Conservation (phyloP, 495 filamentous ascomycete species). For the Hypoxylon subgilvum region DNA sequence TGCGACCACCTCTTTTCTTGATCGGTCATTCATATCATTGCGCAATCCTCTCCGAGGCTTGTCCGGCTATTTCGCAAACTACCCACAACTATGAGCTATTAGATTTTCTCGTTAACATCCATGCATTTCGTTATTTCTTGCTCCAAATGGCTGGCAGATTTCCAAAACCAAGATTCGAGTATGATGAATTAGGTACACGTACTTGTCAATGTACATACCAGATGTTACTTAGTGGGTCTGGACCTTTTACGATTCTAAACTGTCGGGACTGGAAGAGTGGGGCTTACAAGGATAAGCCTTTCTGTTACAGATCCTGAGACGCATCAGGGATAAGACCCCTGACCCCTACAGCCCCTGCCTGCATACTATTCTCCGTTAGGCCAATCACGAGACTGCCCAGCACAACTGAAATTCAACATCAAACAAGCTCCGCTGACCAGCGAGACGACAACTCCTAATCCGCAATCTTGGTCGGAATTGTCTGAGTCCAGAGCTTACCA, state of each 20-base stretch:
- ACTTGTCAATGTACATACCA: too few relatives aligned
- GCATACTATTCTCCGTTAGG: constrained; percentile 33
- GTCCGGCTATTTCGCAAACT: constrained; percentile 7
- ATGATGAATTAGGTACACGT: too few relatives aligned
- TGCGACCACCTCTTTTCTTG: too few relatives aligned
- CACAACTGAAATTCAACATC: constrained; percentile 40
- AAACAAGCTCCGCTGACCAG: constrained; percentile 40
- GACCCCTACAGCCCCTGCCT: constrained; percentile 34
- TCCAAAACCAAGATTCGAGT: not conserved
- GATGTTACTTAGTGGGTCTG: constrained; percentile 23
- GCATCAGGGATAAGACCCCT: constrained; percentile 34
- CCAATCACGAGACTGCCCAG: constrained; percentile 31
- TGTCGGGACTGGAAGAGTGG: constrained; percentile 25
- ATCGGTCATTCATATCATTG: constrained; percentile 9
- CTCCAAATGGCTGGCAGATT: constrained; percentile 2
- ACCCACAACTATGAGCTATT: not conserved
- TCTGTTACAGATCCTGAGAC: constrained; percentile 41
- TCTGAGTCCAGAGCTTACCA: constrained; percentile 27
- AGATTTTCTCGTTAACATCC: not conserved
- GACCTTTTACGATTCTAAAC: constrained; percentile 22
- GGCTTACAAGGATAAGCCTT: constrained; percentile 16
- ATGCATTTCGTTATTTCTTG: not conserved
- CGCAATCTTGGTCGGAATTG: constrained; percentile 34
- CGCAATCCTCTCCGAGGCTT: not conserved
- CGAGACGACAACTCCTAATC: constrained; percentile 41